Base-by-base conservation (phyloP, 768 basidiomycete species). In the Neoboletus brunneissimus region DNA sequence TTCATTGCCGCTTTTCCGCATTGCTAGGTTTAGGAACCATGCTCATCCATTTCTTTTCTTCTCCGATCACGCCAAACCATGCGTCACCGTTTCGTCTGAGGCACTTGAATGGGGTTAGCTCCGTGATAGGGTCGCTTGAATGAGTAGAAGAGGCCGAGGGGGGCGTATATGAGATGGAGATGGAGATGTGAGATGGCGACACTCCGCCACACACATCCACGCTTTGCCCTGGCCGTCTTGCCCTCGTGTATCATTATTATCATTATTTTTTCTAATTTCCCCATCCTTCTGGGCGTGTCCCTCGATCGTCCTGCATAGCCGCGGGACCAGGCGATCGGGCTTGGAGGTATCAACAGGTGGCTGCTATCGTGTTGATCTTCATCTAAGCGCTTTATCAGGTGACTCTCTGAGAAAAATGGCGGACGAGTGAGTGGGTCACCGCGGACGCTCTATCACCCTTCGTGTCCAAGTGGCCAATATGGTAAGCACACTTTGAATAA, bases 1-100 rank as follows among this genome's bases (percentile, higher is more conserved):
- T 59, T 58, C 65, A 58, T 64, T 34, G 49, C 67, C 67, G 67
- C 54, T 61, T 56, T 63, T 53, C 64, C 61, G 64, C 51, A 23
- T 58, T 53, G 50, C 35, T 56, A 43, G 37, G 44, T 51, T 46
- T 46, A 32, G 37, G 55, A 44, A 58, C 48, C 41, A 18, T 41
- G 51, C 16, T 37, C 50, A 5, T n/a, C 44, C 23, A 13, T 32
- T 47, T 9, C n/a, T 47, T n/a, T 42, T 40, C 42, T 55, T 51
- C 51, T 57, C 52, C 56, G 60, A 65, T 68, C 66, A 58, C 23
- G 44, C 55, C 51, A 53, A 5, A 25, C 55, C 64, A 54, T 58
- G 55, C 31, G 54, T 62, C 53, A 20, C 29, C 29, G 44, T 46
- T 54, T 46, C 37, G 54, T 55, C 51, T 55, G 57, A 54, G 64